These are phyloP conservation scores for Teunomyces panamensis DNA, from an alignment of 805 yeast genomes.

Conservation along the genomic window DNA sequence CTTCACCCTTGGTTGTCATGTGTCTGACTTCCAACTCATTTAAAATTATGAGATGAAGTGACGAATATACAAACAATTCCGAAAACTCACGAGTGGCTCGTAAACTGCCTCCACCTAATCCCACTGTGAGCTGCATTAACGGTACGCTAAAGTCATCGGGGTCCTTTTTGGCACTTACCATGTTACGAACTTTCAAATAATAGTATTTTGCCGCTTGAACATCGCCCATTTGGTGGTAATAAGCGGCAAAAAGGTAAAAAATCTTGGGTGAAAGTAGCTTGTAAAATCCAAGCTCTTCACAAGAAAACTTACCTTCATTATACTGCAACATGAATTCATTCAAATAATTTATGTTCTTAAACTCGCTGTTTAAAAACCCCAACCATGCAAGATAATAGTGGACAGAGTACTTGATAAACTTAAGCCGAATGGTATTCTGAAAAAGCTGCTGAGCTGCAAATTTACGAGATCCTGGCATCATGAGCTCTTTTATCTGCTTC, in stretches of 20 bases:
- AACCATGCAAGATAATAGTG: slow-evolving; percentile 36
- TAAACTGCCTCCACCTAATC: slow-evolving; percentile 22
- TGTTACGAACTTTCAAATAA: slow-evolving; percentile 31
- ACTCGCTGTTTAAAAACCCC: slow-evolving; percentile 29
- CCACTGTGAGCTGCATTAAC: slow-evolving; percentile 11
- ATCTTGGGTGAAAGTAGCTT: slow-evolving; percentile 35
- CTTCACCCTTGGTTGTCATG: slow-evolving; percentile 3
- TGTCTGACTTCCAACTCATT: slow-evolving; percentile 20
- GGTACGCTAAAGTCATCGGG: neutral
- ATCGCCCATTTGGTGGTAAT: slow-evolving; percentile 37
- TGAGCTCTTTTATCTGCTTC: slow-evolving; percentile 17
- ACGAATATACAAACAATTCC: slow-evolving; percentile 29
- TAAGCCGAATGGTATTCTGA: slow-evolving; percentile 23
- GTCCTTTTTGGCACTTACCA: slow-evolving; percentile 5
- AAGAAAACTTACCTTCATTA: slow-evolving; percentile 33
- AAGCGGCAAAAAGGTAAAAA: slow-evolving; percentile 38
- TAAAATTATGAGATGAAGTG: slow-evolving; percentile 26
- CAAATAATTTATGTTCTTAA: slow-evolving; percentile 18
- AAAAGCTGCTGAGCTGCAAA: slow-evolving; percentile 20
- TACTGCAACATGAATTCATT: slow-evolving; percentile 34
- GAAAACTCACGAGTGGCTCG: slow-evolving; percentile 17
- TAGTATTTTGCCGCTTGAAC: slow-evolving; percentile 37
- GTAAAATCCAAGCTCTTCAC: slow-evolving; percentile 36
- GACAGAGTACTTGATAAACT: slow-evolving; percentile 25
- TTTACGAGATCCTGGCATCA: slow-evolving; percentile 5